These are phyloP conservation scores for Waltiozyma sp. DNA, from an alignment of 1,139 yeast genomes.

Conservation along the genomic window DNA sequence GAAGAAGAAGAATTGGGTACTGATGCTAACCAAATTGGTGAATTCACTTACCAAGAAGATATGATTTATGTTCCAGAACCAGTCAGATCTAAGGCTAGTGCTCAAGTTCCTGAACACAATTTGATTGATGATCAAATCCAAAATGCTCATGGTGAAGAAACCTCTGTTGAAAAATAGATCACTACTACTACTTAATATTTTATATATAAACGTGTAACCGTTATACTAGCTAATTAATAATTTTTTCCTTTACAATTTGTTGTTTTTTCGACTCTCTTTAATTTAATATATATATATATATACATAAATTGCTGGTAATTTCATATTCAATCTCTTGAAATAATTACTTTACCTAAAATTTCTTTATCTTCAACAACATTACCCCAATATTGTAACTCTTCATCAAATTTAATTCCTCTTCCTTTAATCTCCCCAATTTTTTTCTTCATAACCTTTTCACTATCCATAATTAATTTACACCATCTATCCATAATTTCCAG, in stretches of 20 bases:
- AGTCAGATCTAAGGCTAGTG: constrained; percentile 38
- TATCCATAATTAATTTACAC: neutral
- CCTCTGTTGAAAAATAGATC: constrained; percentile 5
- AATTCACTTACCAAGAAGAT: constrained; percentile 61
- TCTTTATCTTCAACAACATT: neutral
- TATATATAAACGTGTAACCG: too few species aligned
- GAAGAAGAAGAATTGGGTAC: constrained; percentile 89
- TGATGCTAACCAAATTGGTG: constrained; percentile 83
- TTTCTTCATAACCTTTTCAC: neutral
- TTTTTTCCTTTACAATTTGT: too few species aligned
- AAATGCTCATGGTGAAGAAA: constrained; percentile 11
- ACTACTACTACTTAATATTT: too few species aligned
- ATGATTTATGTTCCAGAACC: constrained; percentile 67
- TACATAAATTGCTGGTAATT: too few species aligned
- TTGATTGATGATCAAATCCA: constrained; percentile 24
- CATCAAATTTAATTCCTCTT: neutral
- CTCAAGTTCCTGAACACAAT: constrained; percentile 17
- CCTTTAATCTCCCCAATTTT: neutral
- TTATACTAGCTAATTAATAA: too few species aligned
- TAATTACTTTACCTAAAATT: neutral
- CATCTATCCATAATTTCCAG: neutral
- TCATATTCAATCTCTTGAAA: neutral
- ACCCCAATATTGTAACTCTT: neutral
- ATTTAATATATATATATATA: too few species aligned
- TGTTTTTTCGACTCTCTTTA: too few species aligned